A percentile compares a stretch with the other conserved stretches of the same genome.
These are phyloP conservation scores for Thalassia testudinum DNA, from an alignment of 116 monocot species.

Conservation along the genomic window DNA sequence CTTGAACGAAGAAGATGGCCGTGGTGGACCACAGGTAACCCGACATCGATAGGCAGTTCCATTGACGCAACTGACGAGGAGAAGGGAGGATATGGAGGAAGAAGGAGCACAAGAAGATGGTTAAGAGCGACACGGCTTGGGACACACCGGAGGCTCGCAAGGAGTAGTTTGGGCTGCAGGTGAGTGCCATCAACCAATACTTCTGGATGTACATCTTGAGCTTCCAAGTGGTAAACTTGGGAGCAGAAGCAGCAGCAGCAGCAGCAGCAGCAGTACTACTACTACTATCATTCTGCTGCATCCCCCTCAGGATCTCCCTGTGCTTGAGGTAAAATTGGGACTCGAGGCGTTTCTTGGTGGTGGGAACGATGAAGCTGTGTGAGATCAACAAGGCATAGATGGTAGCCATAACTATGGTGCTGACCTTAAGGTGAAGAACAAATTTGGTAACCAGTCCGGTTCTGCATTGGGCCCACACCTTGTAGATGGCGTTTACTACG, in stretches of 20 bases:
- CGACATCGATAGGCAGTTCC: background rate
- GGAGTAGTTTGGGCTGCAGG: constrained; percentile 3
- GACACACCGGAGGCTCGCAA: constrained; percentile 1
- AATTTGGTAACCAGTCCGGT: background rate
- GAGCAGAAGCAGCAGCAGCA: no score
- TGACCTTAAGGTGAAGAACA: background rate
- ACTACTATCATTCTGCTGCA: background rate
- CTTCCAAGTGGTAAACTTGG: background rate
- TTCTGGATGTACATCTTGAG: constrained; percentile 1
- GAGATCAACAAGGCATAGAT: constrained; percentile 1
- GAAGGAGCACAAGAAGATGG: background rate
- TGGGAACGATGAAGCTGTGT: background rate
- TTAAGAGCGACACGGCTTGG: background rate
- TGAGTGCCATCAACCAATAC: constrained; percentile 9
- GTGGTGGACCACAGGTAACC: background rate
- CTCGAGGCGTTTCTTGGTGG: constrained; percentile 1
- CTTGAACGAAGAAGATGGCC: background rate
- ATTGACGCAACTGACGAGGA: background rate
- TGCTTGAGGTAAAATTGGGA: constrained; percentile 2
- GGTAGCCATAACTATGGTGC: background rate
- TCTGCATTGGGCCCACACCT: background rate
- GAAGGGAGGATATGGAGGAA: background rate
- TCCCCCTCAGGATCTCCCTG: background rate
- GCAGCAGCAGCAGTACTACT: no score
- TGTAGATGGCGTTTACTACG: background rate